These are phyloP conservation scores for Venturia nashicola DNA, from an alignment of 2,329 filamentous ascomycete species.

Conservation along the genomic window DNA sequence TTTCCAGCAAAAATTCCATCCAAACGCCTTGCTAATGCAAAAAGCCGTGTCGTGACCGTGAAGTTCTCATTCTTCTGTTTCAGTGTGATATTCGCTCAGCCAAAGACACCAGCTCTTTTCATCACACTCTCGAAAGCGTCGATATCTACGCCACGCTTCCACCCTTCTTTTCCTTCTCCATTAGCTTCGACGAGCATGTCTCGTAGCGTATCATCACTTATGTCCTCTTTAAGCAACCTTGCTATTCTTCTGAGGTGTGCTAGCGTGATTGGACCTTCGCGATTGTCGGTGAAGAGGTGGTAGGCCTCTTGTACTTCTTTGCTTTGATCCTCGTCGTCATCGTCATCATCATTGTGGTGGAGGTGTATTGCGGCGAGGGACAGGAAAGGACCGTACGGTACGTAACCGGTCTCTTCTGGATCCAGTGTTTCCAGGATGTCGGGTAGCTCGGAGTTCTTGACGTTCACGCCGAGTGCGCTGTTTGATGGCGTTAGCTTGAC, in stretches of 20 bases:
- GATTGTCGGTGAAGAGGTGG: constrained; percentile 57
- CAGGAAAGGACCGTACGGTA: constrained; percentile 70
- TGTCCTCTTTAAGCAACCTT: constrained; percentile 68
- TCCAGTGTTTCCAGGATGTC: constrained; percentile 75
- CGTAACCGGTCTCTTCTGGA: constrained; percentile 65
- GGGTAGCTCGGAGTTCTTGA: constrained; percentile 54
- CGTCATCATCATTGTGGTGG: constrained; percentile 29
- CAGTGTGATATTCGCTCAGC: not conserved
- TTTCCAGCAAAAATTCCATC: not conserved
- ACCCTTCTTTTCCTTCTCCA: constrained; percentile 44
- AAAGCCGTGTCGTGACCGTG: not conserved
- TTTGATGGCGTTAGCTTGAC: not conserved
- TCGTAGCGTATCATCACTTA: constrained; percentile 68
- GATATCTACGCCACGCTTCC: constrained; percentile 7
- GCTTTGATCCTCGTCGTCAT: constrained; percentile 23
- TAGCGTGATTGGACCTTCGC: constrained; percentile 59
- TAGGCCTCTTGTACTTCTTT: constrained; percentile 65
- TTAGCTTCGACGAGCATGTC: constrained; percentile 97
- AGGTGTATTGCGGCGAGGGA: constrained; percentile 74
- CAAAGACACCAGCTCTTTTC: constrained; percentile 11
- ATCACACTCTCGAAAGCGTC: constrained; percentile 12
- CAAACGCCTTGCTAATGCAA: not conserved
- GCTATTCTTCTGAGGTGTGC: constrained; percentile 69
- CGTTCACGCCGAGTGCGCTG: constrained; percentile 68
- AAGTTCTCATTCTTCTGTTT: not conserved